Conservation (phyloP, 768 basidiomycete genomes). For the Hysterangium stoloniferum region DNA sequence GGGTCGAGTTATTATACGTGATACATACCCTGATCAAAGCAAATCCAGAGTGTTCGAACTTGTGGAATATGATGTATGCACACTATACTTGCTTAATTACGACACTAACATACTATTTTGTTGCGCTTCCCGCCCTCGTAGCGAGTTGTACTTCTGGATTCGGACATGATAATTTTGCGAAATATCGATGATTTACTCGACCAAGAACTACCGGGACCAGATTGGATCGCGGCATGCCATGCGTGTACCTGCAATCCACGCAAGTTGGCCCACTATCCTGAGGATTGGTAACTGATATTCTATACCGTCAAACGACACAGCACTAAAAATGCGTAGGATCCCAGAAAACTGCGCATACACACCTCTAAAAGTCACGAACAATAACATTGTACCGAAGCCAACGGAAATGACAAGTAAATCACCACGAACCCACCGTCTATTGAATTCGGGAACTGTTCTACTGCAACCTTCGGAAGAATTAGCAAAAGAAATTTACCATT, state of each 20-base stretch:
- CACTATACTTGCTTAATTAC: not conserved
- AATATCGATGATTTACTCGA: slow-evolving; percentile 78
- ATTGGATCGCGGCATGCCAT: slow-evolving; percentile 81
- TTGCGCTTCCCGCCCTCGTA: slow-evolving; percentile 21
- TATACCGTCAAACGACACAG: not conserved
- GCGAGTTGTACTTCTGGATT: slow-evolving; percentile 77
- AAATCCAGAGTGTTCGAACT: slow-evolving; percentile 52
- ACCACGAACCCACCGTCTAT: slow-evolving; percentile 70
- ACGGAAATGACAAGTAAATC: slow-evolving; percentile 29
- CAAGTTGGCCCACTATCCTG: slow-evolving; percentile 76
- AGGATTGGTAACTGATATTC: slow-evolving; percentile 55
- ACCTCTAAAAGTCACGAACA: slow-evolving; percentile 36
- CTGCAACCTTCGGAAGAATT: slow-evolving; percentile 63
- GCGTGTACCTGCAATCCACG: slow-evolving; percentile 94
- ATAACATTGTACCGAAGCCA: slow-evolving; percentile 36
- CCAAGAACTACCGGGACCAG: slow-evolving; percentile 39
- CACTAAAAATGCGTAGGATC: slow-evolving; percentile 44
- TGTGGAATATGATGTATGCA: slow-evolving; percentile 55
- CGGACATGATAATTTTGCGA: slow-evolving; percentile 76
- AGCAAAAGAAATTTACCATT: slow-evolving; percentile 44
- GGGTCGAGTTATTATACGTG: not conserved
- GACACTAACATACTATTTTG: not conserved
- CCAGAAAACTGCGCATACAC: slow-evolving; percentile 90
- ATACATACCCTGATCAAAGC: not conserved
- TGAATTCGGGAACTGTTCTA: slow-evolving; percentile 89